Percentiles rank a stretch among this genome's conserved stretches.
These are phyloP conservation scores for Berkeleyomyces rouxiae DNA, from an alignment of 2,329 filamentous ascomycete species.

Conservation along the genomic window DNA sequence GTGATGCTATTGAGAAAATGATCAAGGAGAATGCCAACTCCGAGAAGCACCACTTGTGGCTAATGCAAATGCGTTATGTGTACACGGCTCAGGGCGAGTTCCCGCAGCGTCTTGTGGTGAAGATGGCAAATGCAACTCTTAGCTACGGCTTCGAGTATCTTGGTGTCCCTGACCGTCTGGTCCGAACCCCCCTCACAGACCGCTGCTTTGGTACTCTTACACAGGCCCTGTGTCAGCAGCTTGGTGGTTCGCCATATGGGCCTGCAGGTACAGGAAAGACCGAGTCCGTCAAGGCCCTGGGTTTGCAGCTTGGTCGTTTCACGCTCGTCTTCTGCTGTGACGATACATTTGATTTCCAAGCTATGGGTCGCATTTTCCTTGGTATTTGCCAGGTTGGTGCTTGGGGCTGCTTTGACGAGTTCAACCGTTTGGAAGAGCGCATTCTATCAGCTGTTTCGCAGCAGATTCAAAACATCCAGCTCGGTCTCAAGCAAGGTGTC, in stretches of 20 bases:
- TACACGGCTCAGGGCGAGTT: conserved; percentile 65
- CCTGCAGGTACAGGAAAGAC: conserved; percentile 98
- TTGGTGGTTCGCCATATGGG: conserved; percentile 93
- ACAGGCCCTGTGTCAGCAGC: conserved; percentile 82
- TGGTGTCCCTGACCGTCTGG: conserved; percentile 86
- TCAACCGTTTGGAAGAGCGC: conserved; percentile 95
- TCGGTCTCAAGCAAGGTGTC: conserved; percentile 72
- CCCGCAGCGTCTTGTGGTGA: conserved; percentile 67
- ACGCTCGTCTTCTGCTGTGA: conserved; percentile 99
- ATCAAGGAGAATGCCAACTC: conserved; percentile 57
- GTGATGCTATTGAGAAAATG: conserved; percentile 80
- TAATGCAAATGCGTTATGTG: conserved; percentile 92
- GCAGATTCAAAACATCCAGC: conserved; percentile 97
- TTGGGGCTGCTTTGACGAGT: conserved; percentile 99
- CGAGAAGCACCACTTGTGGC: conserved; percentile 75
- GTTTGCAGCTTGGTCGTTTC: conserved; percentile 89
- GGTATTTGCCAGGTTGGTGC: conserved; percentile 98
- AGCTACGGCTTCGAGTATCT: conserved; percentile 98
- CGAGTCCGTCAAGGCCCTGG: conserved; percentile 94
- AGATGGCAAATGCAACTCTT: conserved; percentile 91
- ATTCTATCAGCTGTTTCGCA: conserved; percentile 97
- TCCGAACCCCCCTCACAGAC: conserved; percentile 91
- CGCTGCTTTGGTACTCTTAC: conserved; percentile 96
- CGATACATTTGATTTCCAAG: conserved; percentile 98
- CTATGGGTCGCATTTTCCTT: conserved; percentile 98